Evolutionary conservation across 768 basidiomycete species (phyloP).

Genomic region (Favolaschia claudopus): DNA sequence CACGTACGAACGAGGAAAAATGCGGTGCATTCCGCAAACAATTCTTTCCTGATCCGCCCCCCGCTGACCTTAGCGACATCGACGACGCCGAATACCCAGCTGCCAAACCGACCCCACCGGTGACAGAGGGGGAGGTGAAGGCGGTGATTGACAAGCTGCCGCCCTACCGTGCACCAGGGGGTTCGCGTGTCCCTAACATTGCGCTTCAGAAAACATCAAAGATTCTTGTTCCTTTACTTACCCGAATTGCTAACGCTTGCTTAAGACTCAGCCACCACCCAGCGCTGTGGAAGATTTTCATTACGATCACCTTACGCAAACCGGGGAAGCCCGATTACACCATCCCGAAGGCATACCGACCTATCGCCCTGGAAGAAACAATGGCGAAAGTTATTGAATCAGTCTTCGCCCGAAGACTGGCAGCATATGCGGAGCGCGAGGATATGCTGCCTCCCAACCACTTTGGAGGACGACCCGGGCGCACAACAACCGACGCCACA

Average conservation of each 20-base stretch:
- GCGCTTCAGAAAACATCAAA: slow-evolving; percentile 30
- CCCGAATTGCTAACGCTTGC: slow-evolving; percentile 2
- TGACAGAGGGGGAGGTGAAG: neutral
- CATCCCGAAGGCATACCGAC: slow-evolving; percentile 36
- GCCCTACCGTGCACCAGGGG: slow-evolving; percentile 32
- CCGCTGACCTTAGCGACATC: slow-evolving; percentile 5
- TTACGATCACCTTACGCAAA: slow-evolving; percentile 35
- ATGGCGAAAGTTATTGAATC: slow-evolving; percentile 21
- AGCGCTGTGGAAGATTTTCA: slow-evolving; percentile 30
- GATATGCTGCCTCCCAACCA: slow-evolving; percentile 9
- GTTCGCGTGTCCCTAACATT: slow-evolving; percentile 34
- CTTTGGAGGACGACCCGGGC: slow-evolving; percentile 23
- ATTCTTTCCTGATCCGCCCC: slow-evolving; percentile 34
- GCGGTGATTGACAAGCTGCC: neutral
- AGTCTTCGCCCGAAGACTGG: slow-evolving; percentile 2
- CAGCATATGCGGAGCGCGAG: slow-evolving; percentile 4
- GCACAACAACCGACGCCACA: slow-evolving; percentile 23
- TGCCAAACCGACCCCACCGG: neutral
- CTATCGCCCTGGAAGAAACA: slow-evolving; percentile 36
- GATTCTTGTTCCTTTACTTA: slow-evolving; percentile 20
- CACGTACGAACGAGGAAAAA: slow-evolving; percentile 30
- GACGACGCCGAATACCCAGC: neutral
- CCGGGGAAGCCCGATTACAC: slow-evolving; percentile 23
- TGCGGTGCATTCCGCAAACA: slow-evolving; percentile 18
- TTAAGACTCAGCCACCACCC: slow-evolving; percentile 32